Conservation (phyloP, 1,284 basidiomycete genomes). For the Leccinum pallidistipes region DNA sequence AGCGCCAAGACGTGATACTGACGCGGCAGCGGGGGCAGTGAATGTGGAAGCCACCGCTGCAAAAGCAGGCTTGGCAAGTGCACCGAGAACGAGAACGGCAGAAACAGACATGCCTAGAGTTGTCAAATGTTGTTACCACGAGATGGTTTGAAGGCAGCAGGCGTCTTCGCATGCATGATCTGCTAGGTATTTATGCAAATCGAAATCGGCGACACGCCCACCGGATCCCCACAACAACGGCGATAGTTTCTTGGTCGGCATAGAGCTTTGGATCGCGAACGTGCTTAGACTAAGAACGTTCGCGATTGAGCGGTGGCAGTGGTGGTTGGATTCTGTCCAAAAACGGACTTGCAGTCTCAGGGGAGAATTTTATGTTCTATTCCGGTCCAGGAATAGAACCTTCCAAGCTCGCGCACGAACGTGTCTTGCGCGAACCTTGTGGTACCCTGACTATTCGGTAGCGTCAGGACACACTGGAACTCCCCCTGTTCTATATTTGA, state of each 20-base stretch:
- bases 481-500: slow-evolving; percentile 1
- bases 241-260: not conserved
- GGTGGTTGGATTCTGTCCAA: not conserved
- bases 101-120: slow-evolving; percentile 14
- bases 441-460: not conserved
- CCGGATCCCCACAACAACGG: not conserved
- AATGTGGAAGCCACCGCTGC: slow-evolving; percentile 20
- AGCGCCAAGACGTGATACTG: slow-evolving; percentile 6
- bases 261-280: not conserved
- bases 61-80: slow-evolving; percentile 16
- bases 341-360: not conserved
- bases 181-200: slow-evolving; percentile 18
- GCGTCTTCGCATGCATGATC: not conserved
- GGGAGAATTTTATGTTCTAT: not conserved
- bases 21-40: slow-evolving; percentile 29
- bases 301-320: not conserved
- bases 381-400: not conserved
- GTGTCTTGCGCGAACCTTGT: slow-evolving; percentile 11
- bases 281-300: not conserved
- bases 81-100: slow-evolving; percentile 18
- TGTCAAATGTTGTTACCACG: not conserved
- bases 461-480: not conserved
- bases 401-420: slow-evolving; percentile 13
- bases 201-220: not conserved
- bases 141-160: not conserved